Evolutionary conservation across 805 yeast genomes (phyloP).

Genomic region (Candida suzukii): DNA sequence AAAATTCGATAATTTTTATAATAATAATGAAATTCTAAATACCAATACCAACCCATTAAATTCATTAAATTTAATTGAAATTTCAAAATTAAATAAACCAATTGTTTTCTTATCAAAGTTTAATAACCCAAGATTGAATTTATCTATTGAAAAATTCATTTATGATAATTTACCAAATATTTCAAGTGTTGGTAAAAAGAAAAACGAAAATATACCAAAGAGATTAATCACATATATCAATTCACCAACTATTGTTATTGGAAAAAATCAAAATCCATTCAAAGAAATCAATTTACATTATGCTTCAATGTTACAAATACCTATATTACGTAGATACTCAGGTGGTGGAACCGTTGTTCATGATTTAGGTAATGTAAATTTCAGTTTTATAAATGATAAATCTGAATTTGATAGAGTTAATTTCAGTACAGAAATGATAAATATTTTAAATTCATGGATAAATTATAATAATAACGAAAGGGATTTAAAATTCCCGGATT

Average conservation of each 20-base stretch:
- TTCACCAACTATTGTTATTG: slow-evolving; percentile 83
- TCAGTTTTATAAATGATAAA: slow-evolving; percentile 65
- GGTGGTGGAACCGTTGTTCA: slow-evolving; percentile 99
- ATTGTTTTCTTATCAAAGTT: slow-evolving; percentile 38
- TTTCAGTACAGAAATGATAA: slow-evolving; percentile 32
- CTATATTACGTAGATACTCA: slow-evolving; percentile 68
- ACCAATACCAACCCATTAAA: neutral
- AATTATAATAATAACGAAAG: neutral
- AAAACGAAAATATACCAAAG: slow-evolving; percentile 25
- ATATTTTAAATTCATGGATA: slow-evolving; percentile 12
- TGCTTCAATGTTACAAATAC: slow-evolving; percentile 43
- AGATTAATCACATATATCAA: slow-evolving; percentile 71
- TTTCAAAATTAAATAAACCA: neutral
- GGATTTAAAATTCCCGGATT: slow-evolving; percentile 9
- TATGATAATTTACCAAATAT: slow-evolving; percentile 55
- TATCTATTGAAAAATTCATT: slow-evolving; percentile 77
- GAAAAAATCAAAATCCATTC: slow-evolving; percentile 96
- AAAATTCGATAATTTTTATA: neutral
- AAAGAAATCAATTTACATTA: slow-evolving; percentile 65
- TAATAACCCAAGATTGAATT: slow-evolving; percentile 62
- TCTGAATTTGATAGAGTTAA: slow-evolving; percentile 50
- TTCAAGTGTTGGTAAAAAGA: slow-evolving; percentile 5
- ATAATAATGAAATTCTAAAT: neutral
- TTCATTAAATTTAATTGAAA: no score
- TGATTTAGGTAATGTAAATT: slow-evolving; percentile 83